phyloP scores from a whole-genome alignment of 2,329 filamentous ascomycete species.

The Hymenoscyphus fructigenus region DNA sequence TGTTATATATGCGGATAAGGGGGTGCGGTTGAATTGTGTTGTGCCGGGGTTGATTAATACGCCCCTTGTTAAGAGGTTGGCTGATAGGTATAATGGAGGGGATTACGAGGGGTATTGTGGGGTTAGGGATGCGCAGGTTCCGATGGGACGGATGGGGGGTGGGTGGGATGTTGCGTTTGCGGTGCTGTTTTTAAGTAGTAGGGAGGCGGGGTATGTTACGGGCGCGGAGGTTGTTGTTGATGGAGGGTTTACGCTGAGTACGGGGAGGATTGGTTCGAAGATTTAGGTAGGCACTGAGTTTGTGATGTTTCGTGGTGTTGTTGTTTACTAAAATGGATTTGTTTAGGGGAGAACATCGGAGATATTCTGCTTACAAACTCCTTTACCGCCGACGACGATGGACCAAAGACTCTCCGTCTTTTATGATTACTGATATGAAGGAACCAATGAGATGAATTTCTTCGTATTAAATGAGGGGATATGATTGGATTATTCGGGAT shows the following conservation, averaged over 20 bases:
- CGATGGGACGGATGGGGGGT: slow-evolving; percentile 58
- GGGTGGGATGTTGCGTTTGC: slow-evolving; percentile 60
- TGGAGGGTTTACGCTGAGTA: slow-evolving; percentile 45
- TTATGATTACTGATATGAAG: no score
- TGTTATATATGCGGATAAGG: slow-evolving; percentile 48
- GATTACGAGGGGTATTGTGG: slow-evolving; percentile 49
- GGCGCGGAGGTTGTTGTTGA: slow-evolving; percentile 53
- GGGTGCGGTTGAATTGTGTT: slow-evolving; percentile 53
- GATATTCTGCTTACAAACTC: no score
- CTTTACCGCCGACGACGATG: no score
- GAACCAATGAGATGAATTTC: no score
- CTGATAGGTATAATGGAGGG: slow-evolving; percentile 45
- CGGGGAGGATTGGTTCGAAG: slow-evolving; percentile 28
- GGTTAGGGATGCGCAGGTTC: slow-evolving; percentile 55
- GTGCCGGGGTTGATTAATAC: slow-evolving; percentile 58
- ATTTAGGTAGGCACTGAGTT: not conserved
- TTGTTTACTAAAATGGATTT: not conserved
- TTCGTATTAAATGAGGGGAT: no score
- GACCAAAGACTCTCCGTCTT: no score
- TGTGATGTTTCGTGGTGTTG: not conserved
- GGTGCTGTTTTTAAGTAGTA: slow-evolving; percentile 54
- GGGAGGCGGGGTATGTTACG: slow-evolving; percentile 58
- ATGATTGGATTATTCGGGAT: no score
- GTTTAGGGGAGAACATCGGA: no score
- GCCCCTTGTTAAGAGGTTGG: slow-evolving; percentile 47